Evolutionary conservation across 306 rosid species (phyloP), one percentile per base, ranked within the genome.

Genomic region (Castanea mollissima): DNA sequence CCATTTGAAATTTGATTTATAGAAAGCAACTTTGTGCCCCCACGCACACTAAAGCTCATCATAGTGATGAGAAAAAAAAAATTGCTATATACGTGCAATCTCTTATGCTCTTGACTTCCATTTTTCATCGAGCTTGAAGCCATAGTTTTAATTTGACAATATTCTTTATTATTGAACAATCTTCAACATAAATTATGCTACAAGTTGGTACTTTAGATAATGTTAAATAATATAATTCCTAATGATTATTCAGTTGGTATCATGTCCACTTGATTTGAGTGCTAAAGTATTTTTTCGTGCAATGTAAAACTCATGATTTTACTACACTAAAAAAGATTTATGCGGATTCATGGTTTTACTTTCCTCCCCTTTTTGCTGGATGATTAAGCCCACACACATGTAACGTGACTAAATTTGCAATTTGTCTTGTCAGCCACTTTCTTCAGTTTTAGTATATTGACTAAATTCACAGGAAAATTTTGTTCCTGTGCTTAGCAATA

Each of bases 121-220:
- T 73, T 72, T 72, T 67, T 72, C 51, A 73, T 84, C 46, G 73
- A 59, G 59, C 63, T 74, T 19, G 19, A 34, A 80, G 44, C 27
- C 72, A 52, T 41, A 46, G 31, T 41, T 31, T 41, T 59, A 11
- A 20, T 31, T 64, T 5, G n/a, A 63, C 0, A 63, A 32, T 55
- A 35, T 29, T 23, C 16, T 52, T 32, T 54, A 25, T 25, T 25
- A 25, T 41, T 41, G 12, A 2, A 15, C 62, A 32, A 31, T 44
- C 16, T 57, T 57, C 23, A 65, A 31, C 29, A 41, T 63, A 11
- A 34, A 74, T 31, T 80, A 59, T 38, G n/a, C 56, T n/a, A 52
- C 88, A 85, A 85, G 76, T 78, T 60, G 85, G 81, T 64, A 63
- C 81, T n/a, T 52, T 10, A 55, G 88, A 85, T 85, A 85, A 81